A percentile compares a stretch with the other conserved stretches of the same genome.
Conservation (phyloP, 768 basidiomycete species). For the Hericium alpestre region DNA sequence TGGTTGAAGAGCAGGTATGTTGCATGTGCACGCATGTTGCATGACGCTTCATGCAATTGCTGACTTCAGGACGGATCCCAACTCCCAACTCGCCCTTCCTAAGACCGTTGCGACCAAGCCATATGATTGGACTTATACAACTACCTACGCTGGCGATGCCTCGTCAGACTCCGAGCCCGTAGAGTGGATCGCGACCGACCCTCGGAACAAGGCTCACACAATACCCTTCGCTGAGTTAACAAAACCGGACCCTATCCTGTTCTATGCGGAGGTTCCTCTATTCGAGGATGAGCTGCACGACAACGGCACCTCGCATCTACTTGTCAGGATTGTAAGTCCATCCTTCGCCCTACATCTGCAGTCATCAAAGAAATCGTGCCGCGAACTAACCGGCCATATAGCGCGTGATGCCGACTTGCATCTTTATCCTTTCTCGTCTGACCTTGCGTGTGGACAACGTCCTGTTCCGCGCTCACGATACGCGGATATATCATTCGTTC, state of each 20-base stretch:
- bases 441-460: conserved; percentile 94
- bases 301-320: conserved; percentile 79
- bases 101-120: conserved; percentile 68
- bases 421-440: conserved; percentile 85
- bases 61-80: conserved; percentile 55
- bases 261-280: conserved; percentile 89
- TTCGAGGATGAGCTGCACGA: conserved; percentile 98
- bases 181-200: conserved; percentile 46
- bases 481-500: conserved; percentile 83
- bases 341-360: not conserved
- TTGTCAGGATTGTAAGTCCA: conserved; percentile 75
- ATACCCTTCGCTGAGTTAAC: conserved; percentile 83
- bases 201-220: conserved; percentile 41
- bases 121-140: conserved; percentile 98
- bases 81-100: conserved; percentile 56
- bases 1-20: conserved; percentile 83
- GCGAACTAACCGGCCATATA: conserved; percentile 20
- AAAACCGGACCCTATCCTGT: conserved; percentile 91
- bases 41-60: not conserved
- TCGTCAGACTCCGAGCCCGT: conserved; percentile 13
- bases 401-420: conserved; percentile 95
- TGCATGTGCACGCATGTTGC: not conserved
- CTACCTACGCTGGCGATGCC: conserved; percentile 64
- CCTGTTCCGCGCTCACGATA: conserved; percentile 83
- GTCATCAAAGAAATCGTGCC: not conserved